phyloP scores from a whole-genome alignment of 148 eudicot genomes.

The Silene uniflora region DNA sequence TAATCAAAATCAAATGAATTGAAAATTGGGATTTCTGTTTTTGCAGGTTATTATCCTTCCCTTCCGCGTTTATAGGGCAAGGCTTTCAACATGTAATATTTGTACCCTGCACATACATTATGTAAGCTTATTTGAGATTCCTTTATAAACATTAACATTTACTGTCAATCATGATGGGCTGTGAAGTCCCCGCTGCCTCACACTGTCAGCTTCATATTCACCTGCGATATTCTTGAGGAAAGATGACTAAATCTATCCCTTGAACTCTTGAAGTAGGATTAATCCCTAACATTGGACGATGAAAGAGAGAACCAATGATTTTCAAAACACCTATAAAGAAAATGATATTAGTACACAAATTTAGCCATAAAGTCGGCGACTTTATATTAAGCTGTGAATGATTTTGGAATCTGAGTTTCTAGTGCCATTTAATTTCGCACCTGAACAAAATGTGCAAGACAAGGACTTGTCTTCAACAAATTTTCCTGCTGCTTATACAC shows the following conservation, averaged over 20 bases:
- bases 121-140: slow-evolving; percentile 12
- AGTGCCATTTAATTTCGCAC: too few relatives aligned
- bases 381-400: too few relatives aligned
- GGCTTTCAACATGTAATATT: background rate
- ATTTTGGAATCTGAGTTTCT: too few relatives aligned
- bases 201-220: background rate
- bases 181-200: background rate
- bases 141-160: background rate
- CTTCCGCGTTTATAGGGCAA: background rate
- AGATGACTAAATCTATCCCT: background rate
- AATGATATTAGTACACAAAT: background rate
- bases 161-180: background rate
- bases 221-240: background rate
- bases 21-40: background rate
- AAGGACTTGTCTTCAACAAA: too few relatives aligned
- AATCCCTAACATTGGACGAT: background rate
- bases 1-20: background rate
- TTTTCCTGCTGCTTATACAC: too few relatives aligned
- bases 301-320: background rate
- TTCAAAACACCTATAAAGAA: background rate
- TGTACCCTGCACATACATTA: slow-evolving; percentile 19
- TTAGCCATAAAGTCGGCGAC: background rate
- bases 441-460: too few relatives aligned
- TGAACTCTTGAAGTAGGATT: background rate
- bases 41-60: slow-evolving; percentile 9